Base-by-base conservation (phyloP, 768 basidiomycete species). In the Rhizopogon salebrosus region DNA sequence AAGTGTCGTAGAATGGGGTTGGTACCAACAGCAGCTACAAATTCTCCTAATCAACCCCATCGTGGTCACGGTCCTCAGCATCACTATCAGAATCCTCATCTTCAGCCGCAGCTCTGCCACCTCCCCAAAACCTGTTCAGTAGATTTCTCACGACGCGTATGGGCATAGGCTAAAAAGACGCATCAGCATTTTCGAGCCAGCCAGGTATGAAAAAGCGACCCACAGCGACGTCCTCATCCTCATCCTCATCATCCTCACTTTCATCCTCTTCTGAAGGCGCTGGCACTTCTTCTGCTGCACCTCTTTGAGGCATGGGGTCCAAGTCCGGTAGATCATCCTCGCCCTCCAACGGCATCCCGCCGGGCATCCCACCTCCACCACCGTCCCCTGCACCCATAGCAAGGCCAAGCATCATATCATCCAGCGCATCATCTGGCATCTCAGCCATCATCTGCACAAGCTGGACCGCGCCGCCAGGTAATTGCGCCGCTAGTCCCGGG, bases 381-480 rank as follows among this genome's bases (percentile, higher is more conserved):
- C 29, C 71, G 39, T 31, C 65, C 27, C 66, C 74, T 11, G 57
- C 69, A 54, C 64, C 73, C 64, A 71, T 68, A 35, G 70, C 77
- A 9, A 75, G 72, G 23, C 64, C 74, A 42, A 81, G 45, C 76
- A 87, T 75, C 61, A 87, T 48, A 51, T 83, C 82, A 45, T 85
- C 76, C 52, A 88, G 56, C n/a, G 72, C 75, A 38, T 84, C 83
- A 39, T 79, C 76, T 4, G 80, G 75, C 54, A 79, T 69, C 57
- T 83, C 76, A 20, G 64, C 80, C 37, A 80, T 70, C 62, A 76
- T 67, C 63, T 83, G 79, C 20, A 79, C 77, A 57, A 87, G 82
- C 60, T 85, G 80, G 20, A 81, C 67, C n/a, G 85, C 66, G 1
- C 86, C 87, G 0, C 81, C 86, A 0, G 80, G 85, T 53, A 87